Evolutionary conservation across 2,329 filamentous ascomycete genomes (phyloP).

Genomic region (Scedosporium minutisporum): DNA sequence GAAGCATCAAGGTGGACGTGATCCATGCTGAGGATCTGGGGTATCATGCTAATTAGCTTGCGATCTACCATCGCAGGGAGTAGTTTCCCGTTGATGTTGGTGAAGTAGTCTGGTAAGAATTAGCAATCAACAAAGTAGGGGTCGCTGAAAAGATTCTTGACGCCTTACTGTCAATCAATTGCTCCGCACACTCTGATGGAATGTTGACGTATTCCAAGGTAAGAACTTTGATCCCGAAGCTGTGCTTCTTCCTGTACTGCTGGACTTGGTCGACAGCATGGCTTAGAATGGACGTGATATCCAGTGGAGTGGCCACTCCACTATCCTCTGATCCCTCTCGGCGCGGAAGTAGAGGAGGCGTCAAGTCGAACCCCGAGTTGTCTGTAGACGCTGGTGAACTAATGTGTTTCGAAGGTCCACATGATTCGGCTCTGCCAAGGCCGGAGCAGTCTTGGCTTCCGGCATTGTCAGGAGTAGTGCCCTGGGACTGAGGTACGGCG

Average conservation of each 20-base stretch:
- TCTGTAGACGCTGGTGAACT: too few species aligned
- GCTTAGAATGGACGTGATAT: not conserved
- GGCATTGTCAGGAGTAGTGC: too few species aligned
- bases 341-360: too few species aligned
- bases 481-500: too few species aligned
- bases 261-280: not conserved
- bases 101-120: not conserved
- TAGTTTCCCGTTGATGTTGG: not conserved
- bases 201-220: not conserved
- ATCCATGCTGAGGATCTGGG: not conserved
- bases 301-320: not conserved
- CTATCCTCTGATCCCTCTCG: not conserved
- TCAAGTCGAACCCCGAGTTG: too few species aligned
- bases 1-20: conserved; percentile 3
- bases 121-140: not conserved
- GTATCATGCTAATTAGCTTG: not conserved
- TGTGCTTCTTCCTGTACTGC: not conserved
- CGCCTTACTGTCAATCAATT: not conserved
- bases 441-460: too few species aligned
- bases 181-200: not conserved
- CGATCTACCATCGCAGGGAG: not conserved
- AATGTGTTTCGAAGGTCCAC: too few species aligned
- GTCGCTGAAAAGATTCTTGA: not conserved
- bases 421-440: too few species aligned
- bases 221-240: not conserved